Evolutionary conservation across 2,329 filamentous ascomycete genomes (phyloP).

Genomic region (Fusarium coffeatum): DNA sequence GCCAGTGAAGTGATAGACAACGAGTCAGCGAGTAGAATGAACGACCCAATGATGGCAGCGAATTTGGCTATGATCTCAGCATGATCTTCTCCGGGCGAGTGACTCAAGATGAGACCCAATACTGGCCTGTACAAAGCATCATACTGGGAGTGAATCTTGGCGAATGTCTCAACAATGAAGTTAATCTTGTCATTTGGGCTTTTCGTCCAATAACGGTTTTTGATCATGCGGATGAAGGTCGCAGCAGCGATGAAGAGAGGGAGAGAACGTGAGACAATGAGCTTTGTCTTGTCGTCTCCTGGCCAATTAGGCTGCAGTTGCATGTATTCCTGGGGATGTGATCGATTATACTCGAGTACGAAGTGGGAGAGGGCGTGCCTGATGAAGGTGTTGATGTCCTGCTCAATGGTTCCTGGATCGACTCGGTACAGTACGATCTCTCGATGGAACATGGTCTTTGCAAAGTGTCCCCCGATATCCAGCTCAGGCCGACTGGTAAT

Average conservation of each 20-base stretch:
- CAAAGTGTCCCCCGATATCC: neutral
- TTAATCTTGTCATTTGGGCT: neutral
- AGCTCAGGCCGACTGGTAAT: neutral
- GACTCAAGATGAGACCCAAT: neutral
- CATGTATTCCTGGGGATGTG: neutral
- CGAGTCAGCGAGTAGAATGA: constrained; percentile 42
- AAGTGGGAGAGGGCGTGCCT: rapidly evolving
- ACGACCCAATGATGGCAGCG: constrained; percentile 35
- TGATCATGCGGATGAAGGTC: neutral
- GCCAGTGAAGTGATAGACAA: constrained; percentile 21
- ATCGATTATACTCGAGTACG: neutral
- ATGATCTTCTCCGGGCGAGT: neutral
- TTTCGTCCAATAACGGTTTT: neutral
- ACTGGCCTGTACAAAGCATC: neutral
- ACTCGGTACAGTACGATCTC: neutral
- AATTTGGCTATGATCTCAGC: rapidly evolving
- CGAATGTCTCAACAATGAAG: neutral
- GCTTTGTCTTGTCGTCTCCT: rapidly evolving
- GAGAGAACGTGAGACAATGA: rapidly evolving
- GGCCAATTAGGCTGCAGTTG: rapidly evolving
- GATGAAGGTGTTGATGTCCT: neutral
- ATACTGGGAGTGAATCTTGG: neutral
- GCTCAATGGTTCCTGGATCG: neutral
- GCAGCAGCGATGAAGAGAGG: constrained; percentile 1
- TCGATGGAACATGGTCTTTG: rapidly evolving